Base-by-base conservation (phyloP, 2,329 filamentous ascomycete genomes). In the Aureobasidium musti region DNA sequence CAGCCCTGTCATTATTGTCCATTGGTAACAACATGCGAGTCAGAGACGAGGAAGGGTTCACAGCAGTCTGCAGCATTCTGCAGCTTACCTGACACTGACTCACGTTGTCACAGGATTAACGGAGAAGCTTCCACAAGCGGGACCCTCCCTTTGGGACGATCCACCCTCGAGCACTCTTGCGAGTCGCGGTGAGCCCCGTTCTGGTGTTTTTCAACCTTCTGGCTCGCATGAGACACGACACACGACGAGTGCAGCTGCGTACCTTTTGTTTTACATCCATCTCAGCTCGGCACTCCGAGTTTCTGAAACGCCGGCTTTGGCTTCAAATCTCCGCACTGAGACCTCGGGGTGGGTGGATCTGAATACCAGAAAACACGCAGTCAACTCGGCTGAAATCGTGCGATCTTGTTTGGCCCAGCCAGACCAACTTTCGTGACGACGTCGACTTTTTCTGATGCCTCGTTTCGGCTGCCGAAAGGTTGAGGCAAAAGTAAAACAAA, bases 241-340 rank as follows among this genome's bases (percentile, higher is more conserved):
- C 59, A 63, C 45, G 45, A 63, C 59, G 43, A 63, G 10, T n/a
- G 43, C 57, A 37, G n/a, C 45, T 21, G 30, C 33, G 33, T 30
- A 35, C 28, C 41, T 47, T 21, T 39, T 63, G 45, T 63, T 63
- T 63, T 63, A 63, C 59, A 52, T 61, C 30, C 59, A 52, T 61
- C 30, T 47, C 59, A 52, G 45, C 45, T 63, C 45, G 45, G 59
- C 59, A 63, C 41, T 52, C 45, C 33, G 33, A 47, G 33, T 33
- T 13, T 33, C 37, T 64, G 61, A 64, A 64, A 54, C 61, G 61
- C 61, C 61, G 61, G 49, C 35, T 43, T 17, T 45, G 1, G 8
- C 23, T 54, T 13, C 61, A 54, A 64, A 64, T 64, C 61, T 64
- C 61, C 61, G 61, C 61, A 52, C 43, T 63, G 45, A 63, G 59